These are phyloP conservation scores for Claviceps pazoutovae DNA, from an alignment of 2,329 filamentous ascomycete species.

Conservation along the genomic window DNA sequence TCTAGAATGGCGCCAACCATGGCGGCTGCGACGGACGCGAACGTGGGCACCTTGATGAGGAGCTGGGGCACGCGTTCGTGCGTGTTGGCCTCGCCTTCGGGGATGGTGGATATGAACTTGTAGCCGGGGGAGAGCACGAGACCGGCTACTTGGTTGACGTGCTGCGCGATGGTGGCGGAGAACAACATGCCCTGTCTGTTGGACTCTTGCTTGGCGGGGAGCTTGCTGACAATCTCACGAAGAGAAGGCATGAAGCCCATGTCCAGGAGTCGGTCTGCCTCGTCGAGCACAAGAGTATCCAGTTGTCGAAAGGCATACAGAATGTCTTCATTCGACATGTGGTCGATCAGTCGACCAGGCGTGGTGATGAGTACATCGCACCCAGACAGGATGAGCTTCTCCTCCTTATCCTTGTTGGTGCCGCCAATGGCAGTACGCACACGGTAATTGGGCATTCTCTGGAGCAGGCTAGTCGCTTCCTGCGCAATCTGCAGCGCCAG, in stretches of 20 bases:
- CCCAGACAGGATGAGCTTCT: slow-evolving; percentile 54
- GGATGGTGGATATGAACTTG: slow-evolving; percentile 70
- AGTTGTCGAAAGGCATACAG: slow-evolving; percentile 51
- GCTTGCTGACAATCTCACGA: slow-evolving; percentile 58
- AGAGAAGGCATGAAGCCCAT: slow-evolving; percentile 73
- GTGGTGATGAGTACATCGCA: slow-evolving; percentile 74
- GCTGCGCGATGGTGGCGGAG: slow-evolving; percentile 68
- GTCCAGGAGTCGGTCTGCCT: slow-evolving; percentile 70
- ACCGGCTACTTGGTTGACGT: slow-evolving; percentile 62
- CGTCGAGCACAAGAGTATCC: slow-evolving; percentile 71
- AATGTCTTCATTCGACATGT: slow-evolving; percentile 59
- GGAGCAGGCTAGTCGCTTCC: slow-evolving; percentile 58
- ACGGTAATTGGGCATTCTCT: slow-evolving; percentile 58
- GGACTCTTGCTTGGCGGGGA: slow-evolving; percentile 47
- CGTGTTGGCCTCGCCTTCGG: slow-evolving; percentile 60
- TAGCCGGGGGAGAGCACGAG: slow-evolving; percentile 56
- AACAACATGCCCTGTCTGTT: slow-evolving; percentile 66
- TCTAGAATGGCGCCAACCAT: slow-evolving; percentile 43
- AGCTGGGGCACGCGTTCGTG: slow-evolving; percentile 66
- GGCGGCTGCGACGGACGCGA: slow-evolving; percentile 51
- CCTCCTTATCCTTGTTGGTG: slow-evolving; percentile 57
- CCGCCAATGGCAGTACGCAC: slow-evolving; percentile 72
- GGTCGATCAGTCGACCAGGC: slow-evolving; percentile 65
- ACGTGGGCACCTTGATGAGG: slow-evolving; percentile 50
- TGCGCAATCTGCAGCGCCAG: slow-evolving; percentile 55